Evolutionary conservation across 1,284 basidiomycete species (phyloP).

Genomic region (Rhodotorula sp.): DNA sequence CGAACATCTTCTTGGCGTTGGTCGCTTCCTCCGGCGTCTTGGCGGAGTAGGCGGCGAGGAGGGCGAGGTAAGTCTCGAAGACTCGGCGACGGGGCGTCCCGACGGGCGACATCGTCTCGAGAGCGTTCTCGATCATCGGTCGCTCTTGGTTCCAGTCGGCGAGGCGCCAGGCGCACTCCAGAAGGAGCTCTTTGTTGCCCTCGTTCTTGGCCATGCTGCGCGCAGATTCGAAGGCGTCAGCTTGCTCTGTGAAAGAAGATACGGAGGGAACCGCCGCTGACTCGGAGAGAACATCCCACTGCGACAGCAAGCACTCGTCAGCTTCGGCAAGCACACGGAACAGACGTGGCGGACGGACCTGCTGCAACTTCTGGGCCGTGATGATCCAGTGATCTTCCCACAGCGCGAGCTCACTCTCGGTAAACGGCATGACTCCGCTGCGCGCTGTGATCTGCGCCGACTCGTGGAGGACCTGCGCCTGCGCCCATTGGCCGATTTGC

Average conservation of each 20-base stretch:
- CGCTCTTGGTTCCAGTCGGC: slow-evolving; percentile 77
- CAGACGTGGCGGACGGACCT: slow-evolving; percentile 34
- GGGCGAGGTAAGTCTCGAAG: slow-evolving; percentile 90
- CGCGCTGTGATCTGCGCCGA: slow-evolving; percentile 83
- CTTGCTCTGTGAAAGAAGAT: slow-evolving; percentile 22
- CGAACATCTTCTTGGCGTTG: slow-evolving; percentile 63
- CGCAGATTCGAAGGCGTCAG: neutral
- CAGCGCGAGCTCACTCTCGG: slow-evolving; percentile 91
- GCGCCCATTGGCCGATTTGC: slow-evolving; percentile 96
- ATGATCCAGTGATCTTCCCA: slow-evolving; percentile 99
- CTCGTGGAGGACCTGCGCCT: slow-evolving; percentile 83
- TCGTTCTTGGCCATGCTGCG: slow-evolving; percentile 75
- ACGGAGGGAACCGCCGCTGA: neutral
- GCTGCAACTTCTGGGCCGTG: slow-evolving; percentile 91
- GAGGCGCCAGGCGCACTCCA: slow-evolving; percentile 94
- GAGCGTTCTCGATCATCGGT: slow-evolving; percentile 79
- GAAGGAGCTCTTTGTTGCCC: slow-evolving; percentile 83
- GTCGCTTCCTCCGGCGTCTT: slow-evolving; percentile 34
- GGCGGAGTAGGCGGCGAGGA: slow-evolving; percentile 59
- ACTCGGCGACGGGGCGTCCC: slow-evolving; percentile 90
- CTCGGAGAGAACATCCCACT: slow-evolving; percentile 94
- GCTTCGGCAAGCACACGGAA: too few relatives aligned
- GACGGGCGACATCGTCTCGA: slow-evolving; percentile 76
- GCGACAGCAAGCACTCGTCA: slow-evolving; percentile 1
- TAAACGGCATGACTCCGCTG: slow-evolving; percentile 77